phyloP scores from a whole-genome alignment of 257 asterid species.

The Hygrophila difformis region DNA sequence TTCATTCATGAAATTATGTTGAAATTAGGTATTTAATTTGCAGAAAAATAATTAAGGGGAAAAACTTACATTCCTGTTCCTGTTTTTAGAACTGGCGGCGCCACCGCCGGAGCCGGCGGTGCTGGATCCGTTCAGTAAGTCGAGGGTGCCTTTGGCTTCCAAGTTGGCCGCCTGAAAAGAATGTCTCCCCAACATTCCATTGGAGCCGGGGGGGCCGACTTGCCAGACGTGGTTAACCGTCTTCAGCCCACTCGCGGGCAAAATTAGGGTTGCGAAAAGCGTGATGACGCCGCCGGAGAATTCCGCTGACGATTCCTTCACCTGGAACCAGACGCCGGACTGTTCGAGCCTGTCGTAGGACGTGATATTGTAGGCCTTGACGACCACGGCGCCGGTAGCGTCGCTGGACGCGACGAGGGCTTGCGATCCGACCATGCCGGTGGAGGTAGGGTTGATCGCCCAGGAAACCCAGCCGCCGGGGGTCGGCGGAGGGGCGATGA shows the following conservation, averaged over 20 bases:
- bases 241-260: background rate
- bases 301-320: too few species aligned
- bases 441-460: slow-evolving; percentile 67
- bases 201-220: background rate
- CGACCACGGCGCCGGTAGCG: slow-evolving; percentile 33
- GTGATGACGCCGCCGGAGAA: background rate
- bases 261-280: background rate
- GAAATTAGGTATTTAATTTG: slow-evolving; percentile 18
- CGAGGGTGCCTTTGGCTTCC: slow-evolving; percentile 1
- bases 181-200: background rate
- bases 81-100: too few species aligned
- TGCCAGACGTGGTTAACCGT: background rate
- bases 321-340: too few species aligned
- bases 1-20: background rate
- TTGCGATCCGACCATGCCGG: slow-evolving; percentile 77
- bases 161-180: too few species aligned
- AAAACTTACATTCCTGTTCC: background rate
- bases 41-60: too few species aligned
- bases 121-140: slow-evolving; percentile 4
- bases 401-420: slow-evolving; percentile 54
- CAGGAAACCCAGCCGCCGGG: slow-evolving; percentile 85
- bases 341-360: too few species aligned
- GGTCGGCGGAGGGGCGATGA: slow-evolving; percentile 45
- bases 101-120: too few species aligned
- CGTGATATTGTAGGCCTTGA: too few species aligned